A percentile compares a stretch with the other conserved stretches of the same genome.
These are phyloP conservation scores for Xylaria sp. DNA, from an alignment of 2,329 filamentous ascomycete species.

Conservation along the genomic window DNA sequence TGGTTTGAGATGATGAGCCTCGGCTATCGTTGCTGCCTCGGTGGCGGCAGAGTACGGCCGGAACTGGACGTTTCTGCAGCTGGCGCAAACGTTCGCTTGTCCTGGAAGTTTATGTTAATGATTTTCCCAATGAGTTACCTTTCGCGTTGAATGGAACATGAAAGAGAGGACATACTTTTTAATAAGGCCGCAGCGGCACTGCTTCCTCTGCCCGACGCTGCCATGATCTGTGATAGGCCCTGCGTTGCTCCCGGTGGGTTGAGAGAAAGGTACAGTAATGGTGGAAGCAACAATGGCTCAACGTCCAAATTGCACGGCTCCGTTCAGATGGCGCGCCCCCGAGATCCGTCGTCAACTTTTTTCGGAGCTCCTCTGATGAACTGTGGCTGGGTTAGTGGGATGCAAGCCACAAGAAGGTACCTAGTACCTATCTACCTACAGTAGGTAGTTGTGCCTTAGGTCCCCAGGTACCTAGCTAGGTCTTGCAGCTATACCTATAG, in stretches of 20 bases:
- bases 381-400: not conserved
- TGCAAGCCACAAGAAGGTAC: not conserved
- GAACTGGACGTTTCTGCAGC: constrained; percentile 38
- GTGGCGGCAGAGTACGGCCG: constrained; percentile 44
- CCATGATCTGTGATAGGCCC: constrained; percentile 48
- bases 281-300: constrained; percentile 24
- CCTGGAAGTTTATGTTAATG: constrained; percentile 23
- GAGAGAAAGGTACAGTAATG: constrained; percentile 21
- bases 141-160: too few relatives aligned
- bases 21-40: constrained; percentile 45
- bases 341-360: constrained; percentile 36
- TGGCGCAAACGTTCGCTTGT: constrained; percentile 46
- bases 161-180: constrained; percentile 51
- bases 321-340: constrained; percentile 16
- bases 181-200: constrained; percentile 55
- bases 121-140: not conserved
- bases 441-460: too few relatives aligned
- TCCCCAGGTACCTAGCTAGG: too few relatives aligned
- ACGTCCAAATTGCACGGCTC: constrained; percentile 11
- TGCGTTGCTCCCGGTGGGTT: constrained; percentile 23
- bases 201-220: constrained; percentile 62
- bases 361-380: constrained; percentile 29
- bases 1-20: constrained; percentile 44
- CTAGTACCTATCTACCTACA: too few relatives aligned
- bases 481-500: too few relatives aligned